Evolutionary conservation across 805 yeast species (phyloP).

Genomic region (Teunomyces cretensis): DNA sequence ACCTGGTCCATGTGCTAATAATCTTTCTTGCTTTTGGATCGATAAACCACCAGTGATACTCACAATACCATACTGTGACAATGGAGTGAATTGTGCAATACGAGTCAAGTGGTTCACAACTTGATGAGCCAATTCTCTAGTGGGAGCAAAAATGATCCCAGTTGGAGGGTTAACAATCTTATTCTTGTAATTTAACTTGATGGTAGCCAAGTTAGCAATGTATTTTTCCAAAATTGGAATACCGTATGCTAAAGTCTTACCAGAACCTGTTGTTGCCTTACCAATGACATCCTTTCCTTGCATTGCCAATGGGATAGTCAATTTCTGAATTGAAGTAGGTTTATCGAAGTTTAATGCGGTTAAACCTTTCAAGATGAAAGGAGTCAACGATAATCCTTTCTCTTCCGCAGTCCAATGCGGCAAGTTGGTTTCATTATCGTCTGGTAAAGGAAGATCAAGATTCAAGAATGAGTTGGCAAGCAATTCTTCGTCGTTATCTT

Average conservation of each 20-base stretch:
- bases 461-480: conserved; percentile 29
- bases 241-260: conserved; percentile 95
- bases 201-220: conserved; percentile 23
- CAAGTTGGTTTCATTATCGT: conserved; percentile 41
- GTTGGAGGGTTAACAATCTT: conserved; percentile 46
- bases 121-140: conserved; percentile 95
- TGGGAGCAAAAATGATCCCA: conserved; percentile 88
- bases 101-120: conserved; percentile 75
- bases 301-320: conserved; percentile 71
- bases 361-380: conserved; percentile 63
- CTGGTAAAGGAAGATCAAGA: conserved; percentile 27
- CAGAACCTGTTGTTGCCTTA: conserved; percentile 96
- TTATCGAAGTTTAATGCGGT: conserved; percentile 52
- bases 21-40: conserved; percentile 87
- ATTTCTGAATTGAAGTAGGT: conserved; percentile 85
- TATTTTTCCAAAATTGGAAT: conserved; percentile 81
- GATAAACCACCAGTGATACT: conserved; percentile 94
- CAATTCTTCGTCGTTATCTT: conserved; percentile 16
- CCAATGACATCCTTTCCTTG: conserved; percentile 84
- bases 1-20: conserved; percentile 70
- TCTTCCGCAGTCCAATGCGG: conserved; percentile 62
- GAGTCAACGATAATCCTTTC: conserved; percentile 45
- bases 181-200: conserved; percentile 15
- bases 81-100: conserved; percentile 53
- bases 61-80: conserved; percentile 57